Conservation (phyloP, 2,329 filamentous ascomycete species). For the Dothiorella sarmentorum region DNA sequence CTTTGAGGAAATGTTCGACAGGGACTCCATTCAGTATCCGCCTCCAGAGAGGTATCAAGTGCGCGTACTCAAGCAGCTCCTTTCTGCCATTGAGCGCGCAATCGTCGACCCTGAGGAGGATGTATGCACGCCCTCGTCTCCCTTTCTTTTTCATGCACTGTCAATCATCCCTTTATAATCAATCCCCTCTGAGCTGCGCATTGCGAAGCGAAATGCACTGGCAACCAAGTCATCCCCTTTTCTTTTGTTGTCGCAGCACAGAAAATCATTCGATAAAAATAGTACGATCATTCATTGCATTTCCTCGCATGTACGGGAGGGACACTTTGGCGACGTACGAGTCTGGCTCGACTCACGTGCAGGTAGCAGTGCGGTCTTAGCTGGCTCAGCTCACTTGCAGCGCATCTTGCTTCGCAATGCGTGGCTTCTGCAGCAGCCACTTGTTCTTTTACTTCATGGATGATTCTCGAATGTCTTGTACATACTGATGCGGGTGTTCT, state of each 20-base stretch:
- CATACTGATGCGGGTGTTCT: constrained; percentile 23
- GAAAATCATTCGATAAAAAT: not conserved
- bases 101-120: constrained; percentile 81
- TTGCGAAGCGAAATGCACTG: constrained; percentile 1
- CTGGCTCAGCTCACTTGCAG: not conserved
- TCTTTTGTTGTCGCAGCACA: not conserved
- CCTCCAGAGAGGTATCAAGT: constrained; percentile 69
- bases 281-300: not conserved
- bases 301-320: not conserved
- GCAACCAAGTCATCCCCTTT: not conserved
- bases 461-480: constrained; percentile 1
- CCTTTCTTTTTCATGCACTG: not conserved
- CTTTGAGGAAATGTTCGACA: constrained; percentile 64
- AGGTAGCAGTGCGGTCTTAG: not conserved
- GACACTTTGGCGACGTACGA: not conserved
- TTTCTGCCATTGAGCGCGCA: constrained; percentile 66
- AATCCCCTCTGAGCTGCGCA: not conserved
- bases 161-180: not conserved
- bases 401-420: not conserved
- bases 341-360: not conserved
- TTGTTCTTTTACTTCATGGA: not conserved
- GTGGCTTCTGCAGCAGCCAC: not conserved
- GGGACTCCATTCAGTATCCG: constrained; percentile 51
- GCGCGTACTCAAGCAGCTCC: constrained; percentile 69
- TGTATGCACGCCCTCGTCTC: constrained; percentile 57